A percentile compares a stretch with the other conserved stretches of the same genome.
Conservation (phyloP, 129 eudicot species). For the Lactuca saligna region DNA sequence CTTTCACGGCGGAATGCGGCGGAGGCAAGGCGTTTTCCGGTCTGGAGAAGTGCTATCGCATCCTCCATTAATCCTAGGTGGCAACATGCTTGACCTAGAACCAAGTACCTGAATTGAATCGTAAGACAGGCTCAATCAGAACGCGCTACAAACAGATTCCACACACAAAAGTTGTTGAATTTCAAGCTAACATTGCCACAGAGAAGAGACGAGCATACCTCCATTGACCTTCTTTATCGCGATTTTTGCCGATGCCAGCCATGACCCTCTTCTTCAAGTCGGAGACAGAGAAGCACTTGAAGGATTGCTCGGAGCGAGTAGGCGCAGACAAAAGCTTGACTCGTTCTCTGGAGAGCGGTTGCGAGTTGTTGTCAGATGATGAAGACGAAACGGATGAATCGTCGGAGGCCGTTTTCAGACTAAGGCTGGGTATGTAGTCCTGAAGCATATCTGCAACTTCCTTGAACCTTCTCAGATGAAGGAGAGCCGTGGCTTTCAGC, state of each 20-base stretch:
- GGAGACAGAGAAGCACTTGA: conserved; percentile 79
- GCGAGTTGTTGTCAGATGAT: conserved; percentile 56
- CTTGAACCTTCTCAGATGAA: conserved; percentile 58
- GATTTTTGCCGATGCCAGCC: conserved; percentile 55
- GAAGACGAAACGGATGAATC: conserved; percentile 44
- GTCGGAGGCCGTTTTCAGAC: conserved; percentile 57
- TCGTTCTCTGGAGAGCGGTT: conserved; percentile 52
- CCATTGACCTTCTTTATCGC: conserved; percentile 78
- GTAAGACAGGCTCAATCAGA: conserved; percentile 1
- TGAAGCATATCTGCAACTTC: conserved; percentile 90
- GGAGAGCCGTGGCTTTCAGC: conserved; percentile 66
- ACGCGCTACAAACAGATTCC: neutral
- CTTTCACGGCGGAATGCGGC: conserved; percentile 87
- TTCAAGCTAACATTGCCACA: neutral
- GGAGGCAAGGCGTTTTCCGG: conserved; percentile 86
- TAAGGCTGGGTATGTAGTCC: conserved; percentile 81
- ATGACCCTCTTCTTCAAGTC: conserved; percentile 83
- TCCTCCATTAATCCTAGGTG: conserved; percentile 92
- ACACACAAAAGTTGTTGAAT: neutral
- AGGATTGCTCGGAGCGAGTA: conserved; percentile 37
- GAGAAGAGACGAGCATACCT: conserved; percentile 40
- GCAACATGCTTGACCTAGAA: conserved; percentile 88
- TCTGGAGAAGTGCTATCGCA: conserved; percentile 83
- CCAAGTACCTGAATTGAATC: conserved; percentile 58
- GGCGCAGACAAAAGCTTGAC: conserved; percentile 51